phyloP scores from a whole-genome alignment of 164 flowering plant genomes.

The Vitis amurensis region DNA sequence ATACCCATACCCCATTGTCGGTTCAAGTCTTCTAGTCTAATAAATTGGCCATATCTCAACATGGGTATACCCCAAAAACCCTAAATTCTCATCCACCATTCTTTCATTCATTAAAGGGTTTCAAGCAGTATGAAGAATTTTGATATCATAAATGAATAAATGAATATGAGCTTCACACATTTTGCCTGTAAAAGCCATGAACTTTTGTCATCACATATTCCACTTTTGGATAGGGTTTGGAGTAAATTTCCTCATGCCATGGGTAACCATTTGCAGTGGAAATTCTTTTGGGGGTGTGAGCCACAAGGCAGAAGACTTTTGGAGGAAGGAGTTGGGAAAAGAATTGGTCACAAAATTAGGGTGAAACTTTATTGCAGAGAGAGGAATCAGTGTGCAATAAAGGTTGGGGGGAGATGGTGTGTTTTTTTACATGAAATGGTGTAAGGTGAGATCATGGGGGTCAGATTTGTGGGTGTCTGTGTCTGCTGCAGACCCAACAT shows the following conservation, averaged over 20 bases:
- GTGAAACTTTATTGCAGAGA: background rate
- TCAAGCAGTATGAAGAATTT: too few relatives aligned
- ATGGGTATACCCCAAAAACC: too few relatives aligned
- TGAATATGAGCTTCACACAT: too few relatives aligned
- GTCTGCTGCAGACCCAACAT: constrained; percentile 20
- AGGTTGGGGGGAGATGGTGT: background rate
- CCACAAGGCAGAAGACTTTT: background rate
- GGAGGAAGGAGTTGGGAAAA: too few relatives aligned
- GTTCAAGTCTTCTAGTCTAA: too few relatives aligned
- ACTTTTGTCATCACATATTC: background rate
- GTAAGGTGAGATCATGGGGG: constrained; percentile 14
- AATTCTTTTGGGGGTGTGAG: background rate
- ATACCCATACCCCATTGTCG: too few relatives aligned
- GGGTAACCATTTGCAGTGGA: background rate
- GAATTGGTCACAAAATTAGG: too few relatives aligned
- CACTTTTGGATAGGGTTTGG: background rate
- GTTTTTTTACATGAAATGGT: background rate
- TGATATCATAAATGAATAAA: too few relatives aligned
- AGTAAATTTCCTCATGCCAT: background rate
- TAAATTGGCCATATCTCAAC: too few relatives aligned
- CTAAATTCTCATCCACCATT: too few relatives aligned
- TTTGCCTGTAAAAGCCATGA: too few relatives aligned
- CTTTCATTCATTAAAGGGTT: too few relatives aligned
- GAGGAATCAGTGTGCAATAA: constrained; percentile 3
- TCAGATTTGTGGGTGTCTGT: constrained; percentile 17